phyloP scores from a whole-genome alignment of 2,329 filamentous ascomycete species.

The Trichophyton equinum region DNA sequence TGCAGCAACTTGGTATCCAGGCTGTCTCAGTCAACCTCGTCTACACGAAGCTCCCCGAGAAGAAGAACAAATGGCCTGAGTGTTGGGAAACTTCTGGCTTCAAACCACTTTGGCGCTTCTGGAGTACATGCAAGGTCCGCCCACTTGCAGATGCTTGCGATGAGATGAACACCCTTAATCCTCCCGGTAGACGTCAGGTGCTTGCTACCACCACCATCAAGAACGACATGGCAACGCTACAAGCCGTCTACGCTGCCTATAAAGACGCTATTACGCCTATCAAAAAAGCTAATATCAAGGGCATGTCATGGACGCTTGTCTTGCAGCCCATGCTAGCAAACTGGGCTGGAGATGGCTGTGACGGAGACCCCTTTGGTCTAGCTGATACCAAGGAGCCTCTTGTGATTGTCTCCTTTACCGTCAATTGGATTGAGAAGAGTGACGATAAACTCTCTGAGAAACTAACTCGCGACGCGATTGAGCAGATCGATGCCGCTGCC shows the following conservation, averaged over 20 bases:
- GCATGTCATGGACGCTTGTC: slow-evolving; percentile 24
- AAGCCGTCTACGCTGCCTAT: slow-evolving; percentile 20
- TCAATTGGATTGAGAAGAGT: slow-evolving; percentile 23
- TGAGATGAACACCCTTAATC: slow-evolving; percentile 23
- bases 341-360: slow-evolving; percentile 18
- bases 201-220: slow-evolving; percentile 27
- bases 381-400: slow-evolving; percentile 18
- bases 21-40: neutral
- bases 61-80: slow-evolving; percentile 19
- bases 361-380: slow-evolving; percentile 19
- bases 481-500: slow-evolving; percentile 24
- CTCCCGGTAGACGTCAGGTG: slow-evolving; percentile 22
- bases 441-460: slow-evolving; percentile 19
- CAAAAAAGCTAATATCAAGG: slow-evolving; percentile 16
- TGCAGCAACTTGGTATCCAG: slow-evolving; percentile 6
- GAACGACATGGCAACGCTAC: slow-evolving; percentile 23
- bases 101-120: slow-evolving; percentile 21
- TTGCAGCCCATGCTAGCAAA: slow-evolving; percentile 21
- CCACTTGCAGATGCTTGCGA: slow-evolving; percentile 24
- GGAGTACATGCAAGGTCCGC: slow-evolving; percentile 24
- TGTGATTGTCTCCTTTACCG: slow-evolving; percentile 24
- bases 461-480: slow-evolving; percentile 18
- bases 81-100: slow-evolving; percentile 24
- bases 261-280: slow-evolving; percentile 18
- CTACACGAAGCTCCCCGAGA: slow-evolving; percentile 8